Base-by-base conservation (phyloP, 805 yeast species). In the Grigorovia humatica region DNA sequence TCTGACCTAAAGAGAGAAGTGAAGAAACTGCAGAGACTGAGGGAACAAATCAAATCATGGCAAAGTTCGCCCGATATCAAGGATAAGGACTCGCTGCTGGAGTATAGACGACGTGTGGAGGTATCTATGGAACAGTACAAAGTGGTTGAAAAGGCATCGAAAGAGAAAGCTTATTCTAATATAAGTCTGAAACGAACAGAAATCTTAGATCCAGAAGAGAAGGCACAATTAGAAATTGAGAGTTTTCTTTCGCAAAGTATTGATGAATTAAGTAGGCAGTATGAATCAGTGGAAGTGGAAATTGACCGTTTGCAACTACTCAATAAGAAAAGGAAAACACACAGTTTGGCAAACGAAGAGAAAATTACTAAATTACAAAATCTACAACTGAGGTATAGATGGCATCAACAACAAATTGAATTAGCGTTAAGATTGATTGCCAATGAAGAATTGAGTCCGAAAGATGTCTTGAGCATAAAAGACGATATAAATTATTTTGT, bases 21-120 rank as follows among this genome's bases (percentile, higher is more conserved):
- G 70, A 91, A 91, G 69, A 91, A 90, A 67, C 75, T 91, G 51
- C 98, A 93, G 66, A 79, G 96, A 65, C 79, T 85, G 57, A 79
- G 99, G 67, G 98, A 91, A 69, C 98, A 89, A 72, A 86, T 91
- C 62, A 93, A 91, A 69, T 85, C 87, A 55, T 91, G 99, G 99
- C 76, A 89, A 67, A 81, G 93, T 47, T 88, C 93, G 54, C 85
- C 84, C 54, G 95, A 90, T 52, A 88, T 91, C 51, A 89, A 93
- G 65, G 95, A 91, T 62, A 95, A 90, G 67, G 89, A 86, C 62
- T 77, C 84, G 17, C 74, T 88, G 54, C 75, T 85, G 51, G 96
- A 91, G 61, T 85, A 89, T 63, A 74, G 93, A 58, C 73, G 78
- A 62, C 68, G 80, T 41, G 86, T 85, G 51, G 83, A 79, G 57